A percentile compares a stretch with the other conserved stretches of the same genome.
Evolutionary conservation across 805 yeast genomes (phyloP).

Genomic region (Candida dendrica): DNA sequence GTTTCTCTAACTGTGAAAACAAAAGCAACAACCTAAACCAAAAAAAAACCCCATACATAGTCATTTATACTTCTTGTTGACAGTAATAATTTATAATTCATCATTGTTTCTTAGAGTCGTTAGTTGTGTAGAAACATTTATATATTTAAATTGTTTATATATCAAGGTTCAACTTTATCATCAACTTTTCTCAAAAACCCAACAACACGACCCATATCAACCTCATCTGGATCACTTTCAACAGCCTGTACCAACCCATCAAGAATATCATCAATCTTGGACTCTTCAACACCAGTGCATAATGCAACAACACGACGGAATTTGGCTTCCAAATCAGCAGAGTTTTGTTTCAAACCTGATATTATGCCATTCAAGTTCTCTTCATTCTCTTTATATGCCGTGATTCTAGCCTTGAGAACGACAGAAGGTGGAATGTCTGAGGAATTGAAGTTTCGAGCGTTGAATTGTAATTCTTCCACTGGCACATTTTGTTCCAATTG

Average conservation of each 20-base stretch:
- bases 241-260: conserved; percentile 87
- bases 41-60: background rate
- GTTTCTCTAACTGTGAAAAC: too few species aligned
- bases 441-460: conserved; percentile 13
- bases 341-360: conserved; percentile 42
- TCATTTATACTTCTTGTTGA: background rate
- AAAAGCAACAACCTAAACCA: too few species aligned
- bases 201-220: conserved; percentile 48
- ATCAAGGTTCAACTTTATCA: conserved; percentile 12
- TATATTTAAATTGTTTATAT: too few species aligned
- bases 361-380: conserved; percentile 45
- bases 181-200: conserved; percentile 48
- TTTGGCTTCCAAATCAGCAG: conserved; percentile 58
- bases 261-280: conserved; percentile 70
- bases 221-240: conserved; percentile 73
- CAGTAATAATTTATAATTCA: background rate
- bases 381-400: conserved; percentile 73
- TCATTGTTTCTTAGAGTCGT: background rate
- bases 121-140: too few species aligned
- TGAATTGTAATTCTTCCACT: conserved; percentile 18
- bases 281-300: conserved; percentile 82
- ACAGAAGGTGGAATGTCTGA: conserved; percentile 26
- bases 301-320: conserved; percentile 83
- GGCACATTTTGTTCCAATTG: conserved; percentile 26
- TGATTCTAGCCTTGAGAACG: conserved; percentile 67